Base-by-base conservation (phyloP, 78 protist species). In the Speleostelium caveatum region DNA sequence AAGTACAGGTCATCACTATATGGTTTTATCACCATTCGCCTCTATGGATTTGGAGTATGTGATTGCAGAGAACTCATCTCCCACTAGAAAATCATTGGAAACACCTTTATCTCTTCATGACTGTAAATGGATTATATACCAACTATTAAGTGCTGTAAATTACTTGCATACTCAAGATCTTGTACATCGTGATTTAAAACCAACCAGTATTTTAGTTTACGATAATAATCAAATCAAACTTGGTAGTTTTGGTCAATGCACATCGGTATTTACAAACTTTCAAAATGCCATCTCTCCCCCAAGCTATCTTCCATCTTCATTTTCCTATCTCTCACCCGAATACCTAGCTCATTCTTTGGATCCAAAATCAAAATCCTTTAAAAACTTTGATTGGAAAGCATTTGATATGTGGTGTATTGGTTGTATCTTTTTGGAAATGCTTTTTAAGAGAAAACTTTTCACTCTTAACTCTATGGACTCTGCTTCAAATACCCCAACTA, bases 371-470 rank as follows among this genome's bases (percentile, higher is more conserved):
- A 30, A 26, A 51, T 19, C 14, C 22, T 32, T n/a, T 41, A 19
- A 24, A 32, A 38, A 41, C 14, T 49, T 83, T 17, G 78, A 83
- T 59, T 83, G 90, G 90, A 83, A 83, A 41, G 76, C 94, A 14
- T 42, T 87, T 22, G 94, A 87, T 36, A 53, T 87, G 74, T 87
- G 94, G 94, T 73, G 74, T 2, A 49, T 87, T 45, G 94, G 94
- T 35, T 62, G 67, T 16, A 66, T 87, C 7, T n/a, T 75, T 75
- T 71, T 80, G 22, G 94, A 87, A 55, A 7, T 87, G 30, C 14
- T 74, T 19, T 79, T 66, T 49, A 58, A 58, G 36, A 45, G 45
- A 3, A 36, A 65, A 39, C 30, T 79, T 28, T 67, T 79, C 26
- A n/a, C n/a, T n/a, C n/a, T n/a, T n/a, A n/a, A n/a, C n/a, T n/a